Percentiles rank a stretch among this genome's conserved stretches.
These are phyloP conservation scores for Fusarium sulawesiense DNA, from an alignment of 2,329 filamentous ascomycete species.

Conservation along the genomic window DNA sequence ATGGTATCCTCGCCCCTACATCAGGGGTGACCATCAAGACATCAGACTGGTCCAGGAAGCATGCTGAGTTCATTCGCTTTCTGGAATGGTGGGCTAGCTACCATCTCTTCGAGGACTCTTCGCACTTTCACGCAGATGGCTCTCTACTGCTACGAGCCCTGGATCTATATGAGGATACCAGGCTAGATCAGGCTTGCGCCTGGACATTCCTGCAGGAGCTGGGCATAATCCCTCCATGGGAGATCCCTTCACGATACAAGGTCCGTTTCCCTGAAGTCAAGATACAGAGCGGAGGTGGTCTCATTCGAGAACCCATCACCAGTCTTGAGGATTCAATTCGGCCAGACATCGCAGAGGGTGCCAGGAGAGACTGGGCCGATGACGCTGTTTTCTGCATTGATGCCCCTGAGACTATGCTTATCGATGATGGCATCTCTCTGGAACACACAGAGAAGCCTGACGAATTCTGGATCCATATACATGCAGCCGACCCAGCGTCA, in stretches of 20 bases:
- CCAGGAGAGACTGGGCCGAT: slow-evolving; percentile 69
- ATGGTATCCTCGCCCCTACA: slow-evolving; percentile 58
- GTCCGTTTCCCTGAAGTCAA: slow-evolving; percentile 63
- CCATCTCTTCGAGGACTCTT: slow-evolving; percentile 62
- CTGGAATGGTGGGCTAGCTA: slow-evolving; percentile 75
- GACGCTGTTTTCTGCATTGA: slow-evolving; percentile 80
- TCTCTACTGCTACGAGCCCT: slow-evolving; percentile 72
- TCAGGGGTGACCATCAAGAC: slow-evolving; percentile 33
- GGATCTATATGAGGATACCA: slow-evolving; percentile 66
- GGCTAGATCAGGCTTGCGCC: slow-evolving; percentile 56
- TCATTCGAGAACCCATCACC: slow-evolving; percentile 52
- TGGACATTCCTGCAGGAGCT: slow-evolving; percentile 81
- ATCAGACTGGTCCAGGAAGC: slow-evolving; percentile 47
- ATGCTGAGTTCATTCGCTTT: slow-evolving; percentile 70
- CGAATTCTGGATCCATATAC: slow-evolving; percentile 80
- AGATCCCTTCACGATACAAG: slow-evolving; percentile 73
- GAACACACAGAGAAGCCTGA: slow-evolving; percentile 64
- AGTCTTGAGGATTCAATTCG: slow-evolving; percentile 51
- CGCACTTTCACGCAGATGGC: slow-evolving; percentile 69
- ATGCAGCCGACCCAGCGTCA: slow-evolving; percentile 82
- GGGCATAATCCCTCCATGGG: slow-evolving; percentile 76
- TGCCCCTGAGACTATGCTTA: slow-evolving; percentile 71
- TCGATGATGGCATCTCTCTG: slow-evolving; percentile 83
- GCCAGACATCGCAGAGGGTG: slow-evolving; percentile 58
- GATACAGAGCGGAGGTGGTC: slow-evolving; percentile 57